A percentile compares a stretch with the other conserved stretches of the same genome.
These are phyloP conservation scores for Glycyrrhiza uralensis DNA, from an alignment of 306 rosid species.

Conservation along the genomic window DNA sequence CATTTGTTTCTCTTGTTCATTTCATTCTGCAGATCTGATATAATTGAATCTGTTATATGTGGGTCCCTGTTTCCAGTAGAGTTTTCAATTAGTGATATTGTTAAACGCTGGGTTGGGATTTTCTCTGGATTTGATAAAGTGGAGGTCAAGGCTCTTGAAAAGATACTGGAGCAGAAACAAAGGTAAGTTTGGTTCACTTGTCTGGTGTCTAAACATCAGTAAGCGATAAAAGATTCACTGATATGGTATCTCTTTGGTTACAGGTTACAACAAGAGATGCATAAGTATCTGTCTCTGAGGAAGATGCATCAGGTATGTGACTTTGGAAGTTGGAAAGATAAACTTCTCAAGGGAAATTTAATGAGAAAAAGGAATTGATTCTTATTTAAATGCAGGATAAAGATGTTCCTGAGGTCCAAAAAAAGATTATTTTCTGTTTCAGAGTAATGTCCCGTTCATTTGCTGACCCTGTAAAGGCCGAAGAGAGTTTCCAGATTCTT, in stretches of 20 bases:
- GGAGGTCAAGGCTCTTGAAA: conserved; percentile 96
- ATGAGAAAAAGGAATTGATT: conserved; percentile 38
- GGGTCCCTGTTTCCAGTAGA: conserved; percentile 80
- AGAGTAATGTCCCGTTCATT: conserved; percentile 85
- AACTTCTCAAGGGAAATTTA: conserved; percentile 16
- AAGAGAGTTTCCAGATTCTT: conserved; percentile 80
- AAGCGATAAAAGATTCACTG: conserved; percentile 38
- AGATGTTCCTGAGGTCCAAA: conserved; percentile 78
- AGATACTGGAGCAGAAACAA: conserved; percentile 93
- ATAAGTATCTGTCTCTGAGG: conserved; percentile 77
- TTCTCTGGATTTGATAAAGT: conserved; percentile 81
- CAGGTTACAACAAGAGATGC: conserved; percentile 99
- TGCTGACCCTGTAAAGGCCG: conserved; percentile 79
- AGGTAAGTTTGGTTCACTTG: conserved; percentile 51
- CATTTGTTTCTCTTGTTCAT: conserved; percentile 2
- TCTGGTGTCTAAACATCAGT: conserved; percentile 19
- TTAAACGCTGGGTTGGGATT: conserved; percentile 78
- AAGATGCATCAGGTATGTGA: conserved; percentile 71
- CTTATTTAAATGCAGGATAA: conserved; percentile 66
- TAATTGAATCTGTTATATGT: conserved; percentile 74
- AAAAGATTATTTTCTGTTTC: conserved; percentile 67
- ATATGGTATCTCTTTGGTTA: conserved; percentile 46
- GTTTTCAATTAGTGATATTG: conserved; percentile 58
- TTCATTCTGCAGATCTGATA: conserved; percentile 75
- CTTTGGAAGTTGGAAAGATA: conserved; percentile 24